phyloP scores from a whole-genome alignment of 139 green algal genomes.

The Tetraselmis chui region DNA sequence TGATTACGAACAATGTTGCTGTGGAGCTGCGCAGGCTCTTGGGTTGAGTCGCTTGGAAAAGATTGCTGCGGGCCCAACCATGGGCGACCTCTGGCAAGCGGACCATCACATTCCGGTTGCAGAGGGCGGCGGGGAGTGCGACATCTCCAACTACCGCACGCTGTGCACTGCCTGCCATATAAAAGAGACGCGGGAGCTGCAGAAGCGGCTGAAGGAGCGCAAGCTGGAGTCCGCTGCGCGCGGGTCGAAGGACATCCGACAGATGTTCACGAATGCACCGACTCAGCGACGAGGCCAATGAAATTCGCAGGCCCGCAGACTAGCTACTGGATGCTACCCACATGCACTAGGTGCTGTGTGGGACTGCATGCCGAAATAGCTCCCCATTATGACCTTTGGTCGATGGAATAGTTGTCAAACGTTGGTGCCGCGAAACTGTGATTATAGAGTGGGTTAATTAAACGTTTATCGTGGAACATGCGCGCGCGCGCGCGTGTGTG shows the following conservation, averaged over 20 bases:
- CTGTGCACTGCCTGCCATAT: constrained; percentile 27
- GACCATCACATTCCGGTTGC: constrained; percentile 18
- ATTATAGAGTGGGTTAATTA: no score
- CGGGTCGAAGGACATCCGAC: background rate
- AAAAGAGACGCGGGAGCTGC: background rate
- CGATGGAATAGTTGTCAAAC: no score
- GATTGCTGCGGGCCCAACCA: background rate
- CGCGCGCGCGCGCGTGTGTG: no score
- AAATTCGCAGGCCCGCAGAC: no score
- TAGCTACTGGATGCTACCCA: no score
- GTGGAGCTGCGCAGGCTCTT: background rate
- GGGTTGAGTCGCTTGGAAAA: background rate
- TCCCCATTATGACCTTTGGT: no score
- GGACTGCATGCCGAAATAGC: no score
- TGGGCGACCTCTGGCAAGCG: constrained; percentile 14
- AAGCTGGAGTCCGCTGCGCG: background rate
- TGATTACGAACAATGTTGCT: no score
- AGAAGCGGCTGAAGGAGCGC: background rate
- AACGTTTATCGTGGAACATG: no score
- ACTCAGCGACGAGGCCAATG: no score
- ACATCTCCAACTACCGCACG: constrained; percentile 27
- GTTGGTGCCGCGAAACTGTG: no score
- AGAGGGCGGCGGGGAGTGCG: constrained; percentile 23
- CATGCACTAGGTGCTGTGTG: no score
- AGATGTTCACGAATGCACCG: background rate